Evolutionary conservation across 2,329 filamentous ascomycete genomes (phyloP).

Genomic region (Aspergillus felis): DNA sequence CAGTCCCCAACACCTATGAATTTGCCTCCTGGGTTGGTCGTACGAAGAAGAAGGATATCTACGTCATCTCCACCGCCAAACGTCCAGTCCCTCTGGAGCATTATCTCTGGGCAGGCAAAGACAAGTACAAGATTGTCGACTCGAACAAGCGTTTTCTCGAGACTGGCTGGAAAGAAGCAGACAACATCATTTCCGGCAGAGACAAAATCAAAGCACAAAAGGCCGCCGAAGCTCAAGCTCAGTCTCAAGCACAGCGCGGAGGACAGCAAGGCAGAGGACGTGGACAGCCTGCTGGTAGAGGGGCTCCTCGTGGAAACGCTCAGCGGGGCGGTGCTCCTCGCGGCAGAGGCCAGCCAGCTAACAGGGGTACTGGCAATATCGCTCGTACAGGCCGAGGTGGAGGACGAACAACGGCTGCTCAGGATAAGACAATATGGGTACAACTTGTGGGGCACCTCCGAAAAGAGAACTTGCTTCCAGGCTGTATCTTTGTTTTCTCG

Average conservation of each 20-base stretch:
- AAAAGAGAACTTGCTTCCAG: conserved; percentile 81
- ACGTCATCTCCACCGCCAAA: conserved; percentile 96
- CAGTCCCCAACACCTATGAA: conserved; percentile 94
- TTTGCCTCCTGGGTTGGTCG: conserved; percentile 98
- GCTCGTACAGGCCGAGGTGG: conserved; percentile 80
- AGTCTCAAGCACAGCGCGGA: conserved; percentile 51
- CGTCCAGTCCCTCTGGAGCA: conserved; percentile 92
- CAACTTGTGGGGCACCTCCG: conserved; percentile 87
- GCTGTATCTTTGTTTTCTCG: conserved; percentile 97
- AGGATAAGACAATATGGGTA: conserved; percentile 96
- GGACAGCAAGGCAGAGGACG: conserved; percentile 52
- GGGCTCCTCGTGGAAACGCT: conserved; percentile 40
- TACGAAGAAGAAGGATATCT: conserved; percentile 98
- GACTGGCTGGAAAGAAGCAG: conserved; percentile 91
- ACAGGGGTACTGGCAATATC: conserved; percentile 74
- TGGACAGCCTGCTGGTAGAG: conserved; percentile 49
- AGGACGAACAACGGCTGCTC: conserved; percentile 81
- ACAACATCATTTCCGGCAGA: conserved; percentile 73
- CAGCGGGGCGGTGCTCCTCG: conserved; percentile 43
- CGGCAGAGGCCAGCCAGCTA: conserved; percentile 54
- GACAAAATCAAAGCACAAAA: conserved; percentile 66
- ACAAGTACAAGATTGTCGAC: conserved; percentile 91
- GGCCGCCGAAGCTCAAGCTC: conserved; percentile 50
- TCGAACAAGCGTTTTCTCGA: conserved; percentile 88
- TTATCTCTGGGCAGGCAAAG: conserved; percentile 91